These are phyloP conservation scores for Sporothrix inflata DNA, from an alignment of 2,329 filamentous ascomycete species.

Conservation along the genomic window DNA sequence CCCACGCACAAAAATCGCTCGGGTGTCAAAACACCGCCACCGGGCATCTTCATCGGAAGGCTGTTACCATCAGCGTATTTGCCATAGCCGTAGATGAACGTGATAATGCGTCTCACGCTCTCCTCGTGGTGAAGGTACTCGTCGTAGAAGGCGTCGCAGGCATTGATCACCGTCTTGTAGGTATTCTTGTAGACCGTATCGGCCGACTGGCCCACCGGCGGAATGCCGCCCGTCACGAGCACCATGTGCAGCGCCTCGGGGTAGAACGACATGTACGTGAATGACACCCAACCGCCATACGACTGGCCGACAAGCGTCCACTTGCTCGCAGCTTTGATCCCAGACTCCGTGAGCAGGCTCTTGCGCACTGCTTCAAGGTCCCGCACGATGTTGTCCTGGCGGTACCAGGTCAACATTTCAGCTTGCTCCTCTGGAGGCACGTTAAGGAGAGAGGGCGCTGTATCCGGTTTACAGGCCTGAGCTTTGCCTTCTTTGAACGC, in stretches of 20 bases:
- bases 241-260: constrained; percentile 64
- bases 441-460: neutral
- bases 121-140: constrained; percentile 68
- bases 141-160: constrained; percentile 67
- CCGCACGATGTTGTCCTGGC: constrained; percentile 72
- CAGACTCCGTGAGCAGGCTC: constrained; percentile 50
- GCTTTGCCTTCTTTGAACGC: neutral
- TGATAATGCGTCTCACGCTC: constrained; percentile 12
- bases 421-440: constrained; percentile 13
- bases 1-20: constrained; percentile 34
- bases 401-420: constrained; percentile 51
- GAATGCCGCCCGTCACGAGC: constrained; percentile 69
- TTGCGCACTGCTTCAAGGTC: constrained; percentile 73
- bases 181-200: constrained; percentile 65
- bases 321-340: constrained; percentile 46
- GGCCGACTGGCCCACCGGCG: constrained; percentile 62
- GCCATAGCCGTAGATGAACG: neutral
- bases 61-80: neutral
- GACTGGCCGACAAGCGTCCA: constrained; percentile 73
- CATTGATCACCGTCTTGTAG: constrained; percentile 59
- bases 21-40: constrained; percentile 28
- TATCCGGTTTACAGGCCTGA: neutral
- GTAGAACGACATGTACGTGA: constrained; percentile 70
- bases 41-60: constrained; percentile 2
- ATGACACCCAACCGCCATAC: constrained; percentile 74